Evolutionary conservation across 2,329 filamentous ascomycete species (phyloP).

Genomic region (Aspergillus nomiae): DNA sequence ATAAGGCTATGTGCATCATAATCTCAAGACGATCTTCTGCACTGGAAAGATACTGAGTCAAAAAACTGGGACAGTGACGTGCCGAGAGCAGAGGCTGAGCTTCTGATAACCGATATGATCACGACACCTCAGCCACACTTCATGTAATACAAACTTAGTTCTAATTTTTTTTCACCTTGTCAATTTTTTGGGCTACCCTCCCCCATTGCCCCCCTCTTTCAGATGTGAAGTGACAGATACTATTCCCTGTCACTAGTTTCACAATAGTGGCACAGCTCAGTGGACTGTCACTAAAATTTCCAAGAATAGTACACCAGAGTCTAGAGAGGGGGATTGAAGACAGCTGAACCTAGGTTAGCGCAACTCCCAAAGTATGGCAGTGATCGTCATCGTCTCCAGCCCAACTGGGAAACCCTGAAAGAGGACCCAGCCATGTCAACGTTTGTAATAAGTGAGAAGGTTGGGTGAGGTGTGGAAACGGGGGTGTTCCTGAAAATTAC

Average conservation of each 20-base stretch:
- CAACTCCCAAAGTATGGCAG: neutral
- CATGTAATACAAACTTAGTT: neutral
- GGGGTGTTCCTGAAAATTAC: conserved; percentile 4
- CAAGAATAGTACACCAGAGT: neutral
- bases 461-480: neutral
- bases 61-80: neutral
- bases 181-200: neutral
- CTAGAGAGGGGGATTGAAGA: neutral
- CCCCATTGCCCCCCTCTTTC: neutral
- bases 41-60: neutral
- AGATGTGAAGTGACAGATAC: neutral
- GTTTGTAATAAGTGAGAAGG: neutral
- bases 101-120: neutral
- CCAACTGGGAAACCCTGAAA: neutral
- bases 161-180: neutral
- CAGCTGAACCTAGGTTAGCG: neutral
- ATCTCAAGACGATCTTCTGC: neutral
- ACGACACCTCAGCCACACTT: neutral
- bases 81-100: neutral
- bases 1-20: neutral
- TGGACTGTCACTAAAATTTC: neutral
- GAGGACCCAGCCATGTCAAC: neutral
- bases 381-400: neutral
- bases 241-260: conserved; percentile 1
- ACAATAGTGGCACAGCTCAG: neutral